Evolutionary conservation across 176 grass and related monocot genomes (phyloP).

Genomic region (Cenchrus fungigraminus): DNA sequence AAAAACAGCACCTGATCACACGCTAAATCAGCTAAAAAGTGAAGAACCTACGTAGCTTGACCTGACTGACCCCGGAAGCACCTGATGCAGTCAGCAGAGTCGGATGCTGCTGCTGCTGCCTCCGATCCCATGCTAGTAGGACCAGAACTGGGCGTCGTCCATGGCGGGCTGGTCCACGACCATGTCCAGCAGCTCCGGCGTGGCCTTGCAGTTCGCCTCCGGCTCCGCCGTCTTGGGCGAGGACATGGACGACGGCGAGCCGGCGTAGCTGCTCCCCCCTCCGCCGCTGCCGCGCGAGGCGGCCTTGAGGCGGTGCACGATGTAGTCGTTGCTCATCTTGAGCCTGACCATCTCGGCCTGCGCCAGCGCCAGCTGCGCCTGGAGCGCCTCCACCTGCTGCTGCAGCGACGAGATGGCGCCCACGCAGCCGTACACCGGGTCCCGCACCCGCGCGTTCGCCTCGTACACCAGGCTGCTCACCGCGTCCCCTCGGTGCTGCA

Average conservation of each 20-base stretch:
- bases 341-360: slow-evolving; percentile 92
- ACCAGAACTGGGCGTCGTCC: slow-evolving; percentile 51
- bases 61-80: slow-evolving; percentile 9
- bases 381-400: slow-evolving; percentile 87
- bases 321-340: slow-evolving; percentile 60
- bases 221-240: slow-evolving; percentile 50
- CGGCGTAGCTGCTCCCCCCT: slow-evolving; percentile 37
- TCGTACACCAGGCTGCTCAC: slow-evolving; percentile 99
- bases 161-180: slow-evolving; percentile 39
- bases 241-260: slow-evolving; percentile 60
- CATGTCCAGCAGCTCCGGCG: slow-evolving; percentile 43
- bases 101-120: neutral
- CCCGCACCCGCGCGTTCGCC: slow-evolving; percentile 90
- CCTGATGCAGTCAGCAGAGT: slow-evolving; percentile 11
- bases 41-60: neutral
- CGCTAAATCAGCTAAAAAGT: slow-evolving; percentile 43
- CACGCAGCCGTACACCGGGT: slow-evolving; percentile 95
- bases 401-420: slow-evolving; percentile 93
- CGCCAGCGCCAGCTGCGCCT: slow-evolving; percentile 83
- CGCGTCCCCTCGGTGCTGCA: slow-evolving; percentile 84
- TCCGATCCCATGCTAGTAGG: slow-evolving; percentile 42
- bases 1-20: slow-evolving; percentile 48
- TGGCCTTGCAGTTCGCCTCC: slow-evolving; percentile 38
- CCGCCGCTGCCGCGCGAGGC: neutral
- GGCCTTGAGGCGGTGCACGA: slow-evolving; percentile 50